These are phyloP conservation scores for Juglanconis oblonga DNA, from an alignment of 2,329 filamentous ascomycete genomes.

Conservation along the genomic window DNA sequence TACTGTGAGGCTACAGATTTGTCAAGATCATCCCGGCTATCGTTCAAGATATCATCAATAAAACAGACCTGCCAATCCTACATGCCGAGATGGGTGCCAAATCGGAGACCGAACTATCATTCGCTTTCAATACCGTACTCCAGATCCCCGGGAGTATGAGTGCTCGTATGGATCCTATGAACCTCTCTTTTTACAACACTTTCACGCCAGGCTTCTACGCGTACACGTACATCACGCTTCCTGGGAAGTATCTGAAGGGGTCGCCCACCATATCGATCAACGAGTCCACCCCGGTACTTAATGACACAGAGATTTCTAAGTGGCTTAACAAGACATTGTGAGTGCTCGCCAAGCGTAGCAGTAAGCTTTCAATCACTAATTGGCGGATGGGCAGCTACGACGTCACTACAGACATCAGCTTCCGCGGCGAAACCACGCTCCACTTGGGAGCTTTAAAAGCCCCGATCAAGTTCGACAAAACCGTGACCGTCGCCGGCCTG, in stretches of 20 bases:
- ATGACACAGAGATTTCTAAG: not conserved
- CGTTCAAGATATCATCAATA: slow-evolving; percentile 4
- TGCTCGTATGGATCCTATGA: slow-evolving; percentile 1
- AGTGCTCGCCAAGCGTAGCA: not conserved
- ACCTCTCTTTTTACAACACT: slow-evolving; percentile 1
- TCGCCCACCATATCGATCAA: not conserved
- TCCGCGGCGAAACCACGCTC: not conserved
- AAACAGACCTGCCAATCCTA: not conserved
- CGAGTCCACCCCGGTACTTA: not conserved
- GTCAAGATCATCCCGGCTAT: slow-evolving; percentile 1
- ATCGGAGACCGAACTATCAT: slow-evolving; percentile 3
- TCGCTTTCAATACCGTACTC: slow-evolving; percentile 1
- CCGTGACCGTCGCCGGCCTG: slow-evolving; percentile 2
- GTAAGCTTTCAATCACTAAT: not conserved
- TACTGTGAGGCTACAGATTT: not conserved
- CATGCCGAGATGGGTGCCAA: slow-evolving; percentile 5
- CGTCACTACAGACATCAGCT: slow-evolving; percentile 3
- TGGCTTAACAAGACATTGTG: slow-evolving; percentile 6
- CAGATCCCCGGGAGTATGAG: slow-evolving; percentile 2
- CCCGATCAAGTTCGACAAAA: slow-evolving; percentile 1
- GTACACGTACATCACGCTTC: slow-evolving; percentile 1
- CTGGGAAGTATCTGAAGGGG: not conserved
- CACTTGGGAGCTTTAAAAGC: slow-evolving; percentile 2
- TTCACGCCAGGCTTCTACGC: slow-evolving; percentile 2
- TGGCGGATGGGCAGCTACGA: not conserved